Evolutionary conservation across 2,329 filamentous ascomycete species (phyloP).

Genomic region (Fusarium succisae): DNA sequence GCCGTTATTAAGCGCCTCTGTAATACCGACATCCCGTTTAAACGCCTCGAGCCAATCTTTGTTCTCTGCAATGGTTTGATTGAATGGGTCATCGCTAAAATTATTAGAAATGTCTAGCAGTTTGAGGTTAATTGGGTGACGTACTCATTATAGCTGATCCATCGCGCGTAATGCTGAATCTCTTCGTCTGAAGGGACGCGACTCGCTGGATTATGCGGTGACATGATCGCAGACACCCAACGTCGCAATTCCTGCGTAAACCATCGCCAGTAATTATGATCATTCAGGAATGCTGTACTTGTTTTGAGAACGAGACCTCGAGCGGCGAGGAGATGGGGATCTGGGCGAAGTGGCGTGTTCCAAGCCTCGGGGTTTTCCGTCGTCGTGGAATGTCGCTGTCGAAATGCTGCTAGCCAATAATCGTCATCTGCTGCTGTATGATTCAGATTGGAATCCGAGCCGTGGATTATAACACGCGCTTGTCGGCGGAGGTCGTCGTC

Average conservation of each 20-base stretch:
- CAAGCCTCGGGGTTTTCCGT: conserved; percentile 5
- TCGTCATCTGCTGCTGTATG: conserved; percentile 39
- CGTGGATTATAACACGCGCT: conserved; percentile 29
- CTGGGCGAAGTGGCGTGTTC: not conserved
- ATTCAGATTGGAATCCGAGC: conserved; percentile 21
- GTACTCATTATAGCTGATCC: conserved; percentile 42
- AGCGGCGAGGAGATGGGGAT: conserved; percentile 18
- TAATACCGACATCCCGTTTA: conserved; percentile 38
- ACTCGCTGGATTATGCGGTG: conserved; percentile 36
- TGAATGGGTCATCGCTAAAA: conserved; percentile 40
- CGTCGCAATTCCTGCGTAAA: conserved; percentile 35
- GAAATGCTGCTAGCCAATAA: conserved; percentile 36
- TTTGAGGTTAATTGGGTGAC: not conserved
- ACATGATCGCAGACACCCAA: conserved; percentile 41
- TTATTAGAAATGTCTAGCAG: not conserved
- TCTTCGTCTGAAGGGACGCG: conserved; percentile 38
- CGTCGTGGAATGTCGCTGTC: conserved; percentile 29
- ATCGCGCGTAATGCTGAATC: conserved; percentile 42
- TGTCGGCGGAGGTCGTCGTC: conserved; percentile 34
- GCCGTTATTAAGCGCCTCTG: not conserved
- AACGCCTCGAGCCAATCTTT: conserved; percentile 39
- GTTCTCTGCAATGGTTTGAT: conserved; percentile 40
- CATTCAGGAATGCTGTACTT: conserved; percentile 34
- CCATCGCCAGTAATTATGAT: conserved; percentile 39
- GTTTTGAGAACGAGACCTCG: conserved; percentile 24